phyloP scores from a whole-genome alignment of 148 eudicot genomes.

The Arctostaphylos glauca region DNA sequence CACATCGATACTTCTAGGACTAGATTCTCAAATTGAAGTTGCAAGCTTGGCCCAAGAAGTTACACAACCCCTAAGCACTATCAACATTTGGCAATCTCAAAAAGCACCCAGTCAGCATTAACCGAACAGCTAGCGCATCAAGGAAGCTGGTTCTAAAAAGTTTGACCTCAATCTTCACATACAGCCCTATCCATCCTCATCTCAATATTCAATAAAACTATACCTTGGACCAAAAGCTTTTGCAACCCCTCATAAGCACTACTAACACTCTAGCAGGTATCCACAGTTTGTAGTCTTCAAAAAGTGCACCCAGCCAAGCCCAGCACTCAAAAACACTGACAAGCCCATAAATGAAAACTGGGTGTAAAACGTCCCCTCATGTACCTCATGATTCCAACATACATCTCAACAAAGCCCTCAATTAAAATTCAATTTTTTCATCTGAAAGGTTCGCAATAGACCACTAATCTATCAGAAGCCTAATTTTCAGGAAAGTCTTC shows the following conservation, averaged over 20 bases:
- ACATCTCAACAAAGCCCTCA: not conserved
- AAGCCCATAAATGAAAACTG: no score
- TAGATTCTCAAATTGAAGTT: constrained; percentile 1
- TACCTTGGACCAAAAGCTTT: no score
- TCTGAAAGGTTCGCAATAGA: not conserved
- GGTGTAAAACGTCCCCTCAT: no score
- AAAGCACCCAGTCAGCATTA: not conserved
- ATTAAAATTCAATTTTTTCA: no score
- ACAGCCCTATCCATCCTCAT: not conserved
- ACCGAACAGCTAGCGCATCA: not conserved
- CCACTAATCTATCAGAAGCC: not conserved
- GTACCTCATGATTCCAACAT: not conserved
- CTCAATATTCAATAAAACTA: no score
- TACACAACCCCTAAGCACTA: not conserved
- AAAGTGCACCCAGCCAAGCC: no score
- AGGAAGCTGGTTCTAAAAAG: not conserved
- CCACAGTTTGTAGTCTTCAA: no score
- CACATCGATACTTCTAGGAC: not conserved
- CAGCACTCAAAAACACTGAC: no score
- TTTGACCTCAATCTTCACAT: not conserved
- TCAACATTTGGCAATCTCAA: not conserved
- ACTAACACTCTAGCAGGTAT: no score
- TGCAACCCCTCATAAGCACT: no score
- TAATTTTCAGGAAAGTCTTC: not conserved
- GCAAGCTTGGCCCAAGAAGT: constrained; percentile 8